Percentiles rank a stretch among this genome's conserved stretches.
phyloP scores from a whole-genome alignment of 257 asterid species.

The Solanum clarkiae region DNA sequence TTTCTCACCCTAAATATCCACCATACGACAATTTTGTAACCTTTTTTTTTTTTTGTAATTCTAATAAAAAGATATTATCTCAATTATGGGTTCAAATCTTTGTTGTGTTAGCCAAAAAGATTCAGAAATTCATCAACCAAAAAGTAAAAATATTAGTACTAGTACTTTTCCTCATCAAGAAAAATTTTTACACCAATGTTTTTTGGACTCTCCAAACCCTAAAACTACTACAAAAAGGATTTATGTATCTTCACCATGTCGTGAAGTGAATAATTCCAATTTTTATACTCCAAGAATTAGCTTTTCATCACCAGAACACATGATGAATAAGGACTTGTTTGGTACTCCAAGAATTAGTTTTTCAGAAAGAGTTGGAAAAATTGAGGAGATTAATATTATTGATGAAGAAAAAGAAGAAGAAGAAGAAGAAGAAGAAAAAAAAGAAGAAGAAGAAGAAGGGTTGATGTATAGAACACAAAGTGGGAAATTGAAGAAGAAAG shows the following conservation, averaged over 20 bases:
- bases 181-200: neutral
- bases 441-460: neutral
- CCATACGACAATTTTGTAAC: neutral
- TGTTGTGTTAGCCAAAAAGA: neutral
- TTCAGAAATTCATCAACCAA: neutral
- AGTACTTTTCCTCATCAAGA: neutral
- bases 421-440: neutral
- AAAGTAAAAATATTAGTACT: neutral
- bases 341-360: conserved; percentile 19
- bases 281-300: conserved; percentile 5
- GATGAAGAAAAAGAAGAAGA: neutral
- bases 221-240: neutral
- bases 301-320: conserved; percentile 15
- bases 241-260: neutral
- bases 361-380: conserved; percentile 8
- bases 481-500: conserved; percentile 13
- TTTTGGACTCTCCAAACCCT: neutral
- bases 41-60: neutral
- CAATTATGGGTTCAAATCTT: neutral
- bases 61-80: neutral
- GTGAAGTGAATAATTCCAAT: neutral
- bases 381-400: neutral
- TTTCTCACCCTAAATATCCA: neutral
- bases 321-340: neutral
- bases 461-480: neutral